These are phyloP conservation scores for Lagerstroemia speciosa DNA, from an alignment of 345 rosid species.

Conservation along the genomic window DNA sequence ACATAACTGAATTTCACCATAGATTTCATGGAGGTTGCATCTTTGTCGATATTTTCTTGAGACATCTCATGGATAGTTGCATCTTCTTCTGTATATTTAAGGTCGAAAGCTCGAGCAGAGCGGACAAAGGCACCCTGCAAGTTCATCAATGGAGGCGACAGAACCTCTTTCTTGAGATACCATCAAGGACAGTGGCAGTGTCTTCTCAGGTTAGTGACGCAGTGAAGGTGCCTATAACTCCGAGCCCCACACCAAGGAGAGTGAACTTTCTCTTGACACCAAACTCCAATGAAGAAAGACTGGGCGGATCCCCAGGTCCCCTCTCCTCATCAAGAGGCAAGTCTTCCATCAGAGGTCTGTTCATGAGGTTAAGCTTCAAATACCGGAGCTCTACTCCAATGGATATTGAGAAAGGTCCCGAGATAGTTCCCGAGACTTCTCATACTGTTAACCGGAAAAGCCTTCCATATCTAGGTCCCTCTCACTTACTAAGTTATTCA, in stretches of 20 bases:
- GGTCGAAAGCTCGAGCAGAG: slow-evolving; percentile 39
- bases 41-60: too few species aligned
- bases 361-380: slow-evolving; percentile 56
- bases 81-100: slow-evolving; percentile 9
- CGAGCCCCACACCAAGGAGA: slow-evolving; percentile 74
- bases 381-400: slow-evolving; percentile 26
- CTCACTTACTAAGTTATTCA: slow-evolving; percentile 73
- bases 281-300: slow-evolving; percentile 33
- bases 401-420: slow-evolving; percentile 55
- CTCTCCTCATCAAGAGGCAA: slow-evolving; percentile 41
- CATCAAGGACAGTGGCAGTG: slow-evolving; percentile 41
- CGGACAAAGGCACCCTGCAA: slow-evolving; percentile 36
- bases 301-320: slow-evolving; percentile 37
- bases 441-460: slow-evolving; percentile 36
- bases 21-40: too few species aligned
- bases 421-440: not conserved
- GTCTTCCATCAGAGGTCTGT: slow-evolving; percentile 54
- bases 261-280: slow-evolving; percentile 77
- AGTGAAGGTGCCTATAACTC: slow-evolving; percentile 64
- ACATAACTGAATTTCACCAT: too few species aligned
- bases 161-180: slow-evolving; percentile 76
- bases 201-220: slow-evolving; percentile 35
- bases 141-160: slow-evolving; percentile 48
- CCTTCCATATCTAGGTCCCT: slow-evolving; percentile 66
- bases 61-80: too few species aligned